phyloP scores from a whole-genome alignment of 768 basidiomycete genomes.

The Phanerochaete sordida region DNA sequence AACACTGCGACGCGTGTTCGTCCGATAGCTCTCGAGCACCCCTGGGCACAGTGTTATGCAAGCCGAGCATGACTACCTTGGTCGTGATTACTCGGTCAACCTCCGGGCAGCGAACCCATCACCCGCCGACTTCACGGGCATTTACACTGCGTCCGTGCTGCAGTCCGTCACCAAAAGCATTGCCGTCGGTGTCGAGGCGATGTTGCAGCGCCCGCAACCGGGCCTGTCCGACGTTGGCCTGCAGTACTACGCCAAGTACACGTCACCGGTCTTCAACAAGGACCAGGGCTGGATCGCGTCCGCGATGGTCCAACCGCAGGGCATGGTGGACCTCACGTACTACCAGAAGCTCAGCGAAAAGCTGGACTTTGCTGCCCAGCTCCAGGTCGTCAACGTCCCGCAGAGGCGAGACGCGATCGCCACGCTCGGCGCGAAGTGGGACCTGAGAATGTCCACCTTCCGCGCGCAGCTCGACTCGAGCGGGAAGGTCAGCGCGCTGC shows the following conservation, averaged over 20 bases:
- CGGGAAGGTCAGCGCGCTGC: slow-evolving; percentile 90
- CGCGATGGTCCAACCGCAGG: slow-evolving; percentile 73
- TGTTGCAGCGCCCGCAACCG: slow-evolving; percentile 78
- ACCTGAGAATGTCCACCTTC: slow-evolving; percentile 91
- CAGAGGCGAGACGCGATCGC: slow-evolving; percentile 87
- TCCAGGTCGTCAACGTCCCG: slow-evolving; percentile 78
- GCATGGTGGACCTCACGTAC: slow-evolving; percentile 87
- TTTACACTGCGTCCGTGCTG: slow-evolving; percentile 88
- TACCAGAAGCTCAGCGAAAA: slow-evolving; percentile 96
- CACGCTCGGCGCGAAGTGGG: slow-evolving; percentile 94
- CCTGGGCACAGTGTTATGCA: slow-evolving; percentile 88
- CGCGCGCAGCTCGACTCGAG: slow-evolving; percentile 92
- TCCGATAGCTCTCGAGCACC: slow-evolving; percentile 64
- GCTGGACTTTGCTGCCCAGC: slow-evolving; percentile 95
- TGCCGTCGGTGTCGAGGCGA: slow-evolving; percentile 81
- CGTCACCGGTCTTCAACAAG: slow-evolving; percentile 27
- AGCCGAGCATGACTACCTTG: slow-evolving; percentile 91
- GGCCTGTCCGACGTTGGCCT: slow-evolving; percentile 66
- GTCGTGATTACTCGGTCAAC: slow-evolving; percentile 83
- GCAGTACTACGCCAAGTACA: slow-evolving; percentile 81
- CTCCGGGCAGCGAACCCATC: slow-evolving; percentile 90
- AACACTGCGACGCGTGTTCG: neutral
- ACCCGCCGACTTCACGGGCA: slow-evolving; percentile 81
- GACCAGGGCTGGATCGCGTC: slow-evolving; percentile 92
- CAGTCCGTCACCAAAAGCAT: slow-evolving; percentile 91